These are phyloP conservation scores for Chalciporus piperatoides DNA, from an alignment of 1,284 basidiomycete genomes.

Conservation along the genomic window DNA sequence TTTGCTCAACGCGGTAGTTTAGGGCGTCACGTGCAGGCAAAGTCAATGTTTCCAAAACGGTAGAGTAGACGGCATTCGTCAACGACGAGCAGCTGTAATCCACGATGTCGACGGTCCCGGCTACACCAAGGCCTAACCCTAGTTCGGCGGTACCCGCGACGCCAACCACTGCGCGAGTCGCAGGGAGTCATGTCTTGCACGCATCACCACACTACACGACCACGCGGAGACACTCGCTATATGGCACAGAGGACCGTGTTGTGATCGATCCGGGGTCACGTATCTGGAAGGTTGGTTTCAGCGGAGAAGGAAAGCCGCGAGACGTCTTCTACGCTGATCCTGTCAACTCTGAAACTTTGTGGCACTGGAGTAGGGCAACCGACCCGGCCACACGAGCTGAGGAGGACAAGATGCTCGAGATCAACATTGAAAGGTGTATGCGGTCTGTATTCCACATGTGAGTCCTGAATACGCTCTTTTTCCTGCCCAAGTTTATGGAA, in stretches of 20 bases:
- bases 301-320: constrained; percentile 80
- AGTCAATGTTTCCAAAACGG: constrained; percentile 9
- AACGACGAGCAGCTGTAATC: not conserved
- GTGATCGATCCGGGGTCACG: constrained; percentile 82
- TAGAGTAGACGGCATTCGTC: not conserved
- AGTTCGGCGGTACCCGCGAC: constrained; percentile 36
- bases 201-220: constrained; percentile 75
- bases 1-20: no score
- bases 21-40: constrained; percentile 19
- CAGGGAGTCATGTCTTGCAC: constrained; percentile 50
- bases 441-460: constrained; percentile 84
- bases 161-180: constrained; percentile 48
- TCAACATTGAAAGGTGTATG: constrained; percentile 64
- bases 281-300: constrained; percentile 88
- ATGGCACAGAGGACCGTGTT: constrained; percentile 84
- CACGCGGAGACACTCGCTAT: constrained; percentile 72
- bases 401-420: constrained; percentile 66
- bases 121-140: constrained; percentile 26
- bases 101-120: constrained; percentile 26
- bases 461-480: constrained; percentile 33
- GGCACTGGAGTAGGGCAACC: constrained; percentile 56
- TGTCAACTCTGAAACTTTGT: constrained; percentile 45
- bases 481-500: constrained; percentile 7
- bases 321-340: constrained; percentile 63
- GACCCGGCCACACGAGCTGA: constrained; percentile 60